Evolutionary conservation across 257 asterid species (phyloP), one percentile per base, ranked within the genome.

Genomic region (Handroanthus guayacan): DNA sequence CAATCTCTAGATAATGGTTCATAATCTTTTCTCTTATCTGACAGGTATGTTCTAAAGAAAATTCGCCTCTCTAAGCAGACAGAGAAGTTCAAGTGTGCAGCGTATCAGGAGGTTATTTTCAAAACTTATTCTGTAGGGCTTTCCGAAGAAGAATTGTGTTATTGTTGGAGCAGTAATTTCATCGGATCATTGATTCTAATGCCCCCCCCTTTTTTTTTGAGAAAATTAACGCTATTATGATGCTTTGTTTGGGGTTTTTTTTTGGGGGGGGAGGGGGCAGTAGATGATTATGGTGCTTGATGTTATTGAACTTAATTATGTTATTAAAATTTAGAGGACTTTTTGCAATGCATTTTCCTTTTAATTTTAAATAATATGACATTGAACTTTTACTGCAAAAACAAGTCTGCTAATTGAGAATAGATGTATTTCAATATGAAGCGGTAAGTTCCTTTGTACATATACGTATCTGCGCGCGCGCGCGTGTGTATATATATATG

Each of bases 41-140:
- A 34, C 88, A 95, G 99, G 85, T 95, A 89, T 65, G 98, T 92
- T 63, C 76, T 95, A 61, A 95, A 92, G 92, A 95, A 95, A 85
- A 88, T 92, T 48, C 92, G 87, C 78, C 83, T 92, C 71, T 87
- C 93, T 18, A 88, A 92, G 87, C 92, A 91, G 83, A 70, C 88
- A 2, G 97, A 95, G 85, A 95, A 88, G 87, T 85, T 85, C 92
- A 91, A 80, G 82, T 83, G 75, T 62, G 89, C 86, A 37, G 90
- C 89, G 31, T 86, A 85, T 79, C 97, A 87, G 76, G 99, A 92
- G 99, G 99, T 95, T 68, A 39, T 62, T 69, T 82, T 71, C 62
- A 48, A 9, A 14, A 63, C 62, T 43, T 25, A 25, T 25, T 25
- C 31, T 25, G 31, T 25, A 25, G 31, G 1, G 31, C 31, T 25